Evolutionary conservation across 768 basidiomycete genomes (phyloP).

Genomic region (Cystobasidiopsis lactophilus): DNA sequence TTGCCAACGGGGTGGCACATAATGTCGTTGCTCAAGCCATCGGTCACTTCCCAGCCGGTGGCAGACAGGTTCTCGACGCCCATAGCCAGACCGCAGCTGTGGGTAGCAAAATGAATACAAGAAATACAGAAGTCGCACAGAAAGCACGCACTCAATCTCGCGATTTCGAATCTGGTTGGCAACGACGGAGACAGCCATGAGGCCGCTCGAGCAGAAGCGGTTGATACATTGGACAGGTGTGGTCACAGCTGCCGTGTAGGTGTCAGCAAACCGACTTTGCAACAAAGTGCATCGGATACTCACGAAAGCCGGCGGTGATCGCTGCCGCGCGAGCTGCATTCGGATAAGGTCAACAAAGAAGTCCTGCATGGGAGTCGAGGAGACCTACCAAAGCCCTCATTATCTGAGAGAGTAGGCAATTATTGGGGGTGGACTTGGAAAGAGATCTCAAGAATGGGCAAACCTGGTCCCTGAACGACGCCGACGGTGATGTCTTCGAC

Average conservation of each 20-base stretch:
- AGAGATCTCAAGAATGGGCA: too few species aligned
- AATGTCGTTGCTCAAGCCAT: constrained; percentile 42
- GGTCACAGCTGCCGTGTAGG: constrained; percentile 27
- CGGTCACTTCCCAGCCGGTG: constrained; percentile 25
- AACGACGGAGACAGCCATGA: constrained; percentile 58
- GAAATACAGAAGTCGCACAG: too few species aligned
- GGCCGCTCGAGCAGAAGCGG: constrained; percentile 68
- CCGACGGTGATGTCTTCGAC: neutral
- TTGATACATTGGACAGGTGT: constrained; percentile 59
- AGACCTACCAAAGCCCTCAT: too few species aligned
- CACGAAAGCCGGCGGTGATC: constrained; percentile 34
- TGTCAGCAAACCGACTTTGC: neutral
- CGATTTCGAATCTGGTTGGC: constrained; percentile 54
- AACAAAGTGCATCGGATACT: neutral
- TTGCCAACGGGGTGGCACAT: constrained; percentile 43
- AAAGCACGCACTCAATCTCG: constrained; percentile 40
- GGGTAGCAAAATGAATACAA: too few species aligned
- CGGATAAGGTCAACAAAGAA: neutral
- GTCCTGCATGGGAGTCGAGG: too few species aligned
- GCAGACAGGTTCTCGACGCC: constrained; percentile 77
- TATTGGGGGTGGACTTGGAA: too few species aligned
- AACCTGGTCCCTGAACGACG: neutral
- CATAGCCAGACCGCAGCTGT: constrained; percentile 41
- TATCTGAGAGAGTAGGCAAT: too few species aligned
- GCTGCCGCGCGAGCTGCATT: constrained; percentile 56